These are phyloP conservation scores for Geum urbanum DNA, from an alignment of 306 rosid species.

Conservation along the genomic window DNA sequence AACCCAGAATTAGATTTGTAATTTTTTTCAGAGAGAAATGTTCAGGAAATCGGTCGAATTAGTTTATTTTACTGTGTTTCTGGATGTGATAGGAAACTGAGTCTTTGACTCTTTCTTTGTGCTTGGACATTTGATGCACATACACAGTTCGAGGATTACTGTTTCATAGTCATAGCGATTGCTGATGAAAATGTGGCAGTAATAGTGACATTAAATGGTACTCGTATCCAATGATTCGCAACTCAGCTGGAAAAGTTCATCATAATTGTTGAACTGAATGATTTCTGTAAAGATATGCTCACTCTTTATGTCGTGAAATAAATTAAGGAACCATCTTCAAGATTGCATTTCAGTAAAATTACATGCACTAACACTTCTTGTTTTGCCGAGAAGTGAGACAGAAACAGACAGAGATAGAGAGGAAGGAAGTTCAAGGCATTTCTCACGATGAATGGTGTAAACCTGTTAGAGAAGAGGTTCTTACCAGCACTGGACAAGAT, in stretches of 20 bases:
- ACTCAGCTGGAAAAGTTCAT: background rate
- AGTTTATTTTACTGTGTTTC: background rate
- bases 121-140: background rate
- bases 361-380: background rate
- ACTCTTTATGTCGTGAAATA: background rate
- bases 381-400: conserved; percentile 8
- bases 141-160: background rate
- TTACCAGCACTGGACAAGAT: conserved; percentile 75
- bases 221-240: background rate
- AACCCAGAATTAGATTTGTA: background rate
- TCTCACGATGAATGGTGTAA: conserved; percentile 67
- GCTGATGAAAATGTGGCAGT: background rate
- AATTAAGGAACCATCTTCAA: background rate
- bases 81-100: background rate
- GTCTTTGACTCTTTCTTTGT: background rate
- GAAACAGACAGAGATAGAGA: conserved; percentile 6
- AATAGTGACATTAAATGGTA: background rate
- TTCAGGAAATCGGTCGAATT: background rate
- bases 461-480: conserved; percentile 71
- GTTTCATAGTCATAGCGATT: background rate
- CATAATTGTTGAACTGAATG: background rate
- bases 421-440: conserved; percentile 87
- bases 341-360: background rate
- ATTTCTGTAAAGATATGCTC: background rate
- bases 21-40: background rate